Percentiles rank a stretch among this genome's conserved stretches.
phyloP scores from a whole-genome alignment of 345 rosid species.

The Euclidium syriacum region DNA sequence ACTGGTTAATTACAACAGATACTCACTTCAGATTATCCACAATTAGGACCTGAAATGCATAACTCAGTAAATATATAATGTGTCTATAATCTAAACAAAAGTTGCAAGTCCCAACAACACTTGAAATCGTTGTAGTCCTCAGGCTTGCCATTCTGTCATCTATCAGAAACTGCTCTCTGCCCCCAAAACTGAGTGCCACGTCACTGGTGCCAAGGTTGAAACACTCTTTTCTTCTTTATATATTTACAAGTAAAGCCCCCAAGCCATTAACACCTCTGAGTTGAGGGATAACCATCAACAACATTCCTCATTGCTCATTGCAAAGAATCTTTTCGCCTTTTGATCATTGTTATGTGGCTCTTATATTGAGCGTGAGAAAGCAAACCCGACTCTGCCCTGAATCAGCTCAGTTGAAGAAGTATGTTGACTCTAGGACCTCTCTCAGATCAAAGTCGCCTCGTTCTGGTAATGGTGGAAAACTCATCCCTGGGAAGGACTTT shows the following conservation, averaged over 20 bases:
- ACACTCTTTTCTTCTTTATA: conserved; percentile 12
- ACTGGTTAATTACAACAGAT: too few species aligned
- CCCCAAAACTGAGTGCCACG: conserved; percentile 3
- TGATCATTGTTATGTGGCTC: conserved; percentile 7
- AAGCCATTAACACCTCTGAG: conserved; percentile 23
- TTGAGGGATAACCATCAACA: conserved; percentile 22
- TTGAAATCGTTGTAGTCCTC: too few species aligned
- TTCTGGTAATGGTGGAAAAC: conserved; percentile 86
- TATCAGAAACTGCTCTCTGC: neutral
- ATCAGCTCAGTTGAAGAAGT: conserved; percentile 80
- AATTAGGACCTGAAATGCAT: neutral
- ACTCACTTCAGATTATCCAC: neutral
- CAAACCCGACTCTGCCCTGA: conserved; percentile 13
- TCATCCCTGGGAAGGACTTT: conserved; percentile 59
- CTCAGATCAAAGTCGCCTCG: conserved; percentile 90
- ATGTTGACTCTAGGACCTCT: conserved; percentile 71
- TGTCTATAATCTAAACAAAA: neutral
- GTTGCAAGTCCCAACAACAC: too few species aligned
- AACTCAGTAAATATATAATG: neutral
- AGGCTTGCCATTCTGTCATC: too few species aligned
- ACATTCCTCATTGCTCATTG: conserved; percentile 21
- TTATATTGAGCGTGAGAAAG: conserved; percentile 7
- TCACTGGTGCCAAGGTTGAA: conserved; percentile 6
- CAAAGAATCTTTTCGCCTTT: neutral
- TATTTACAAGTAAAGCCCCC: conserved; percentile 21